These are phyloP conservation scores for Pichia phayaonensis DNA, from an alignment of 805 yeast genomes.

Conservation along the genomic window DNA sequence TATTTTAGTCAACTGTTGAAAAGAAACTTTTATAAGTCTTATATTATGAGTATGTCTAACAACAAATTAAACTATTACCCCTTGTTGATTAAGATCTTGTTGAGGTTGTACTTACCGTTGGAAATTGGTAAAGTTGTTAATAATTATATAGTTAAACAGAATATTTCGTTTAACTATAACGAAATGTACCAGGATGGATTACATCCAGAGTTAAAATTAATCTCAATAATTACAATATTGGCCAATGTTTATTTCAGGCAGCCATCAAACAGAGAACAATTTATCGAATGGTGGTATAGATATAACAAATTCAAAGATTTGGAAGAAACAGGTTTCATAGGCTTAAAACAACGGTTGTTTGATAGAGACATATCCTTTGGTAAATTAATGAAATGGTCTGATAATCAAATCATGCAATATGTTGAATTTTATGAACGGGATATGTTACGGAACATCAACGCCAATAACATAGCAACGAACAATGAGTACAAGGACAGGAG, in stretches of 20 bases:
- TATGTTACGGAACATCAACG: slow-evolving; percentile 1
- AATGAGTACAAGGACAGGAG: neutral
- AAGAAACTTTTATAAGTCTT: neutral
- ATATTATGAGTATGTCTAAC: neutral
- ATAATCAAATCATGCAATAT: slow-evolving; percentile 38
- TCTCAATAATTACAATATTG: slow-evolving; percentile 27
- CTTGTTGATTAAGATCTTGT: slow-evolving; percentile 33
- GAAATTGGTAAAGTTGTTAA: slow-evolving; percentile 35
- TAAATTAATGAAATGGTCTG: slow-evolving; percentile 41
- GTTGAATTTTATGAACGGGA: slow-evolving; percentile 33
- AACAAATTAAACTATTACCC: slow-evolving; percentile 29
- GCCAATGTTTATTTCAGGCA: slow-evolving; percentile 27
- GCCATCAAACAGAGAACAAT: slow-evolving; percentile 13
- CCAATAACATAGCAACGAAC: neutral
- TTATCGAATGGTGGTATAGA: slow-evolving; percentile 24
- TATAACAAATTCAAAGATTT: slow-evolving; percentile 4
- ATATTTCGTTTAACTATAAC: slow-evolving; percentile 11
- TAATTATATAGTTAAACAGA: slow-evolving; percentile 18
- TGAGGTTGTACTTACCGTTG: slow-evolving; percentile 42
- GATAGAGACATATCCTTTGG: slow-evolving; percentile 22
- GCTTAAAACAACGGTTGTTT: slow-evolving; percentile 13
- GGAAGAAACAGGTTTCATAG: neutral
- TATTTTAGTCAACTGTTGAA: neutral
- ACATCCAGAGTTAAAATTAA: slow-evolving; percentile 34
- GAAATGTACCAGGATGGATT: neutral